Base-by-base conservation (phyloP, 495 filamentous ascomycete species). In the Aspergillus carlsbadensis region DNA sequence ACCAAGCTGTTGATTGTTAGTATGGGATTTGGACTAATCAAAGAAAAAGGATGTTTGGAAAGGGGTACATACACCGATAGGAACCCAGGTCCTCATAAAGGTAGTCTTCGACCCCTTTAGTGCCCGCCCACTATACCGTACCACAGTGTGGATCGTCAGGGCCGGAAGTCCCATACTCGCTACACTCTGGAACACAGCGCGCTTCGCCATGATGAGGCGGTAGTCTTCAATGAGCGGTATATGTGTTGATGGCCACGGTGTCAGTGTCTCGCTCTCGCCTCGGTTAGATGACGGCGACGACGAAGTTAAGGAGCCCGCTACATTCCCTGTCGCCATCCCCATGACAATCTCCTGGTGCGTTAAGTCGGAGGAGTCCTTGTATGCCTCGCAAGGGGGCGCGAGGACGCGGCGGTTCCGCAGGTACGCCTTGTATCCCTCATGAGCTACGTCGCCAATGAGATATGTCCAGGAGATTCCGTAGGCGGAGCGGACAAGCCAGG, bases 351-450 rank as follows among this genome's bases (percentile, higher is more conserved):
- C 46, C 11, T 67, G 20, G 53, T 7, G 64, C 53, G 24, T 41
- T 6, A 69, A 51, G 7, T 68, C 60, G 41, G 33, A 40, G 67
- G 78, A 70, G 62, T 73, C 65, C 61, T 75, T 69, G 67, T 78
- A 75, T 57, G 73, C 61, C 13, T 78, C 71, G 36, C 73, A 58
- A 7, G 70, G 65, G 22, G 74, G 68, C 6, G 66, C 61, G 3
- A 80, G 68, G 0, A 76, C 67, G 51, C 73, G 78, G 65, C 92
- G 87, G 68, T 97, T 96, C 35, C 86, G 85, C 64, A 86, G 74
- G 65, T 96, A 98, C 11, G 92, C 86, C 67, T 96, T 97, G 78
- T 98, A 98, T 6, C 94, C 94, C 70, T 98, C 94, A 65, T 98
- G 84, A 50, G 81, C 78, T 50, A 97, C 92, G 64, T 98, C 94